Base-by-base conservation (phyloP, 306 rosid species). In the Echinosophora koreensis region DNA sequence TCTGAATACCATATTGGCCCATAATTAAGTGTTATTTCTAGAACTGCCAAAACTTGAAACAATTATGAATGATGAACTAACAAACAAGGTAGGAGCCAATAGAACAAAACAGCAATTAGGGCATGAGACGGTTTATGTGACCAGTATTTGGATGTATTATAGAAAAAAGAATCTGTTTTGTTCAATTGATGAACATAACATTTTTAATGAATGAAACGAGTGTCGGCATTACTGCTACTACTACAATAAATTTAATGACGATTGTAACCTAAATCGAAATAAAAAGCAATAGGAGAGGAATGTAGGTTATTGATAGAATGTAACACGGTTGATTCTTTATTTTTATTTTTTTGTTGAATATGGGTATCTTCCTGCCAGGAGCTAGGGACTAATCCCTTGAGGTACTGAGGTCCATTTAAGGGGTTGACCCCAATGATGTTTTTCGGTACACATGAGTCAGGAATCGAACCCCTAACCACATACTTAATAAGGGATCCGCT, bases 81-180 rank as follows among this genome's bases (percentile, higher is more conserved):
- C 5, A 51, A 42, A 9, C n/a, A 13, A 38, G 14, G 1, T 59
- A 4, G 10, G 13, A 12, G 41, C 64, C 15, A 58, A 58, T 15
- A 10, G 52, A 22, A 22, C 22, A 22, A 22, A 22, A 22, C 22
- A 22, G 22, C 22, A 22, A 22, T 22, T 22, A 22, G 22, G 22
- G 42, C 47, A 54, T 58, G 13, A 2, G 1, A 55, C 50, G 3
- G 72, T 28, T 17, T 47, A 44, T 44, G 38, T 47, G 46, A 17
- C 35, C 52, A 65, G 32, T 76, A 54, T 66, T 65, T 76, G 66
- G 80, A 76, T 65, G 14, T 65, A 54, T 51, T 17, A 14, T 8
- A 22, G 30, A 30, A 1, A 5, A 55, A 49, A 58, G 14, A 58
- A 78, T 57, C 30, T 69, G 3, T 47, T 57, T 16, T 3, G 5